Percentiles rank a stretch among this genome's conserved stretches.
Evolutionary conservation across 352 stramenopile species (phyloP).

Genomic region (Pythium inflatum): DNA sequence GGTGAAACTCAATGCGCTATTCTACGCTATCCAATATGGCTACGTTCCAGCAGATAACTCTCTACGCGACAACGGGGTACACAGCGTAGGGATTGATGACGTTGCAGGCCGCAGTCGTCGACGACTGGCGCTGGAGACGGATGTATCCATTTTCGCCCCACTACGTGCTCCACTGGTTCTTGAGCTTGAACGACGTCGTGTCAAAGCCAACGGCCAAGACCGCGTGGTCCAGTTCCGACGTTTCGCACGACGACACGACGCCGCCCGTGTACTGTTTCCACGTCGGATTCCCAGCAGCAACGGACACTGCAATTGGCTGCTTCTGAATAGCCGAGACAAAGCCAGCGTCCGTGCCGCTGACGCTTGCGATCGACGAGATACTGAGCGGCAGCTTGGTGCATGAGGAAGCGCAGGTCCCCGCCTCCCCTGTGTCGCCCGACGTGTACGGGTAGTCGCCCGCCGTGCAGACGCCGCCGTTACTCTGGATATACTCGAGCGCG

Average conservation of each 20-base stretch:
- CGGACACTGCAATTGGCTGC: slow-evolving; percentile 93
- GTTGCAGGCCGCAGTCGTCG: slow-evolving; percentile 40
- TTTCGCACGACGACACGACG: slow-evolving; percentile 64
- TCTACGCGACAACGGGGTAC: neutral
- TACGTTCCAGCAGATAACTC: too few relatives aligned
- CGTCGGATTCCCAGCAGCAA: slow-evolving; percentile 92
- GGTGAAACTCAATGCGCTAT: too few relatives aligned
- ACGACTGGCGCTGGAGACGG: slow-evolving; percentile 76
- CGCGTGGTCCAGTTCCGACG: slow-evolving; percentile 95
- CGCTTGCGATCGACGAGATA: slow-evolving; percentile 48
- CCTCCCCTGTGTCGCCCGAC: slow-evolving; percentile 40
- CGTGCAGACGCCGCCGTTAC: slow-evolving; percentile 75
- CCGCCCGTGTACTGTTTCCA: slow-evolving; percentile 98
- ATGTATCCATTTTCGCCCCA: slow-evolving; percentile 97
- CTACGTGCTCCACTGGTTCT: slow-evolving; percentile 97
- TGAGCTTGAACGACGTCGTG: slow-evolving; percentile 90
- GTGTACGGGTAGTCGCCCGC: slow-evolving; percentile 83
- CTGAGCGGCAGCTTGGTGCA: slow-evolving; percentile 34
- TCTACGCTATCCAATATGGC: too few relatives aligned
- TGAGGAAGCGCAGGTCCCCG: slow-evolving; percentile 37
- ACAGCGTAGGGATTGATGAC: neutral
- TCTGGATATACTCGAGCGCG: slow-evolving; percentile 90
- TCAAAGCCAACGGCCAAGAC: slow-evolving; percentile 97
- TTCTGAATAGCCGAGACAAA: slow-evolving; percentile 87
- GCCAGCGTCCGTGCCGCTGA: slow-evolving; percentile 72